A percentile compares a stretch with the other conserved stretches of the same genome.
Evolutionary conservation across 768 basidiomycete genomes (phyloP).

Genomic region (Suillus alpinus): DNA sequence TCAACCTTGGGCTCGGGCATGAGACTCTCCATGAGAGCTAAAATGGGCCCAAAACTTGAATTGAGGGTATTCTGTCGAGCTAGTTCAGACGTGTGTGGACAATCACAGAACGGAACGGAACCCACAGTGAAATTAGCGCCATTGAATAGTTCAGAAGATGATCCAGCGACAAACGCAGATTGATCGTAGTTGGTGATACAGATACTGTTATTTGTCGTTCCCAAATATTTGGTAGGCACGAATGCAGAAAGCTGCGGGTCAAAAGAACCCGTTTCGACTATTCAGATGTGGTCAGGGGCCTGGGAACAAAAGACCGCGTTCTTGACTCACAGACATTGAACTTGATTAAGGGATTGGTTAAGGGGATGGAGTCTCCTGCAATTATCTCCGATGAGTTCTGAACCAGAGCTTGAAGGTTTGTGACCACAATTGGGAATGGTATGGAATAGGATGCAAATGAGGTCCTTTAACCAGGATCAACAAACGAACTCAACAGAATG

Average conservation of each 20-base stretch:
- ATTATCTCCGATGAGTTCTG: slow-evolving; percentile 23
- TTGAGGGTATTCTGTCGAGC: slow-evolving; percentile 10
- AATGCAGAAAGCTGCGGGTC: slow-evolving; percentile 46
- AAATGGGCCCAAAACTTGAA: slow-evolving; percentile 10
- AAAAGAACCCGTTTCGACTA: slow-evolving; percentile 41
- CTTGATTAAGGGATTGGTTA: slow-evolving; percentile 33
- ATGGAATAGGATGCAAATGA: slow-evolving; percentile 32
- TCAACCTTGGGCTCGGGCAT: slow-evolving; percentile 25
- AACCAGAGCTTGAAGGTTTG: slow-evolving; percentile 21
- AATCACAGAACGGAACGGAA: neutral
- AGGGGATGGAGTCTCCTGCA: slow-evolving; percentile 24
- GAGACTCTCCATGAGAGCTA: slow-evolving; percentile 16
- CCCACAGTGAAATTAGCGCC: slow-evolving; percentile 26
- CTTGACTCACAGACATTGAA: slow-evolving; percentile 32
- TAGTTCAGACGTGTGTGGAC: neutral
- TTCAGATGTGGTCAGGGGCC: neutral
- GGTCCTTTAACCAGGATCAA: slow-evolving; percentile 17
- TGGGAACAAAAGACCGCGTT: neutral
- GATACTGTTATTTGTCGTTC: slow-evolving; percentile 31
- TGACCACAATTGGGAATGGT: slow-evolving; percentile 40
- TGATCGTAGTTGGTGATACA: slow-evolving; percentile 38
- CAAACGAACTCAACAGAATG: neutral
- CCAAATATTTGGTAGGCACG: slow-evolving; percentile 43
- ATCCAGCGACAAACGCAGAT: slow-evolving; percentile 34
- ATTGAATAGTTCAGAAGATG: slow-evolving; percentile 38